Percentiles rank a stretch among this genome's conserved stretches.
Evolutionary conservation across 2,329 filamentous ascomycete species (phyloP).

Genomic region (Periconia macrospinosa): DNA sequence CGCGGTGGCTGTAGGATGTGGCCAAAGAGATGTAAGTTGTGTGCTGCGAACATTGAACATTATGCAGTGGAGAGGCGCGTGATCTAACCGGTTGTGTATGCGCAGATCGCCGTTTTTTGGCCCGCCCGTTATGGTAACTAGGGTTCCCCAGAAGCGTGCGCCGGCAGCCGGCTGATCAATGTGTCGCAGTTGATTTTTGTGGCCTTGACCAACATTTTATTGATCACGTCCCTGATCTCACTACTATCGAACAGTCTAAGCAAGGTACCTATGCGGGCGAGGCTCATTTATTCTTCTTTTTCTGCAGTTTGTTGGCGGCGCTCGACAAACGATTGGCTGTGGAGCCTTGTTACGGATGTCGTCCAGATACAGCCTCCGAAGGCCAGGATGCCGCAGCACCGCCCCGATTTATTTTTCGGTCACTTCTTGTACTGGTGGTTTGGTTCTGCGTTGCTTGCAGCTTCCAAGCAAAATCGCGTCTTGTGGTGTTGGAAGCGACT

Average conservation of each 20-base stretch:
- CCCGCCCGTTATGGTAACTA: slow-evolving; percentile 53
- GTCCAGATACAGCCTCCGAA: slow-evolving; percentile 10
- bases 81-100: neutral
- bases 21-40: slow-evolving; percentile 51
- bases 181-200: slow-evolving; percentile 66
- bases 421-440: no score
- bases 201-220: slow-evolving; percentile 73
- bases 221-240: slow-evolving; percentile 77
- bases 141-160: slow-evolving; percentile 9
- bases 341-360: neutral
- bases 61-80: neutral
- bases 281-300: slow-evolving; percentile 4
- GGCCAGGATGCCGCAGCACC: slow-evolving; percentile 17
- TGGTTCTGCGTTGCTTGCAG: neutral
- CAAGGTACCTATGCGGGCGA: slow-evolving; percentile 41
- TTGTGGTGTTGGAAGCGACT: no score
- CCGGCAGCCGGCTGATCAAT: slow-evolving; percentile 27
- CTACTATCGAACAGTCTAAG: slow-evolving; percentile 75
- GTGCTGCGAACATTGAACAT: neutral
- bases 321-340: slow-evolving; percentile 28
- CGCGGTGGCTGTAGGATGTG: slow-evolving; percentile 41
- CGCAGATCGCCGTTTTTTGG: slow-evolving; percentile 54
- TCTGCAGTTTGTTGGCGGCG: no score
- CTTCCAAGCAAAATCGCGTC: no score
- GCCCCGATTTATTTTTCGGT: slow-evolving; percentile 17